Conservation (phyloP, 352 stramenopile species). For the Globisporangium abappressorium region DNA sequence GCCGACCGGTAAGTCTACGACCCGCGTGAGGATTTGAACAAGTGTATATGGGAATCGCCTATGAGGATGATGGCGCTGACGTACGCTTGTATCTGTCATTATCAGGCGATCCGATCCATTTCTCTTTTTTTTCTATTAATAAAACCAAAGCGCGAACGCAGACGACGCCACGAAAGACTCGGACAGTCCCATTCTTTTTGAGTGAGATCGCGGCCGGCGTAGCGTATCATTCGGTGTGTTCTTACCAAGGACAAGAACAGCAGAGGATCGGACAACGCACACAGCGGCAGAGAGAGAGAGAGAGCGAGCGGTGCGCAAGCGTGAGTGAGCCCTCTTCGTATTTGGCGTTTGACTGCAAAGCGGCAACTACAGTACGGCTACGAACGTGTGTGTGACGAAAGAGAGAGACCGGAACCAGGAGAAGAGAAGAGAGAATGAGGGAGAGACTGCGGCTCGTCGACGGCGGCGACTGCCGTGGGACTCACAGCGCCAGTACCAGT, state of each 20-base stretch:
- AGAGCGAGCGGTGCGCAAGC: neutral
- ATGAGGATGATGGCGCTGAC: neutral
- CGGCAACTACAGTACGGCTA: neutral
- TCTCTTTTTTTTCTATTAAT: constrained; percentile 2
- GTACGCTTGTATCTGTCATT: neutral
- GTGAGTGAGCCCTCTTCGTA: neutral
- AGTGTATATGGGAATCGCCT: neutral
- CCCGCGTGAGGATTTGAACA: no score
- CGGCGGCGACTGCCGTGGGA: neutral
- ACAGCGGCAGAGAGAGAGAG: neutral
- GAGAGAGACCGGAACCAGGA: neutral
- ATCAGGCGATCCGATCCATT: constrained; percentile 7
- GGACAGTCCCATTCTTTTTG: neutral
- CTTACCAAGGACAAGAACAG: neutral
- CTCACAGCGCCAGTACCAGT: neutral
- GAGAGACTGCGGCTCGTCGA: neutral
- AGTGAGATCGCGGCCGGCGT: neutral
- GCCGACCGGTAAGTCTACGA: neutral
- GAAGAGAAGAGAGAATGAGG: constrained; percentile 4
- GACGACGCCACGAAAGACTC: neutral
- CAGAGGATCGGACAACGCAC: neutral
- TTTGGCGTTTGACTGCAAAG: neutral
- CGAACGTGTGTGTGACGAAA: neutral
- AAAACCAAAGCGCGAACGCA: neutral
- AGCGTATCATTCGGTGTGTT: neutral